phyloP scores from a whole-genome alignment of 2,329 filamentous ascomycete genomes.

The Ophiostoma himal-ulmi region DNA sequence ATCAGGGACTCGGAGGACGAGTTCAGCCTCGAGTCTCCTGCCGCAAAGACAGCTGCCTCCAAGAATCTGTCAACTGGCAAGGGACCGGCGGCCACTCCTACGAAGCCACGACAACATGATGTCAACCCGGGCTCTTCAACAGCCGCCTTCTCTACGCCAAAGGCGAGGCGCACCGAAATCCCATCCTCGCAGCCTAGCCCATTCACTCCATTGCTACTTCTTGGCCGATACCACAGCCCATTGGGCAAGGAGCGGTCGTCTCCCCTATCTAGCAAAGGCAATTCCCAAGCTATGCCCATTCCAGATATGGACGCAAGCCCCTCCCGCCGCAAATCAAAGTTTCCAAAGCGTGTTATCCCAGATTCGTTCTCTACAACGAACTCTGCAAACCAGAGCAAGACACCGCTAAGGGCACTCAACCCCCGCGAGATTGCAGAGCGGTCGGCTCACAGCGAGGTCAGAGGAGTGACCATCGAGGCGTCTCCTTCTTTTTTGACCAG shows the following conservation, averaged over 20 bases:
- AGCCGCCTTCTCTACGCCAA: slow-evolving; percentile 6
- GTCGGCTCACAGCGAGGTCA: background rate
- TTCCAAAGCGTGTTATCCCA: background rate
- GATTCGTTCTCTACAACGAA: background rate
- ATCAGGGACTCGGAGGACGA: slow-evolving; percentile 28
- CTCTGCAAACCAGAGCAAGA: background rate
- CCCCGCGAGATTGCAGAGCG: slow-evolving; percentile 3
- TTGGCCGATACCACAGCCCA: slow-evolving; percentile 36
- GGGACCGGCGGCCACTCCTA: background rate
- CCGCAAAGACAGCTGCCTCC: background rate
- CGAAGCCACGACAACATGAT: background rate
- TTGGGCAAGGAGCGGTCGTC: slow-evolving; percentile 8
- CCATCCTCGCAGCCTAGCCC: slow-evolving; percentile 44
- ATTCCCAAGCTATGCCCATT: background rate
- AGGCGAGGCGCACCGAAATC: slow-evolving; percentile 34
- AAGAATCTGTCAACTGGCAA: background rate
- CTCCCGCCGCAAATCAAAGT: background rate
- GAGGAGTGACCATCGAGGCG: background rate
- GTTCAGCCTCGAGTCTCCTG: slow-evolving; percentile 14
- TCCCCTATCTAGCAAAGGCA: slow-evolving; percentile 12
- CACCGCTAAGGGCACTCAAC: background rate
- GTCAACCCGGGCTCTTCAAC: background rate
- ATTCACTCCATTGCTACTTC: slow-evolving; percentile 38
- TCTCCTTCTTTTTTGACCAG: background rate
- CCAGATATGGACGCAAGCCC: slow-evolving; percentile 3